Evolutionary conservation across 179 eudicot species (phyloP).

Genomic region (Actinidia arguta): DNA sequence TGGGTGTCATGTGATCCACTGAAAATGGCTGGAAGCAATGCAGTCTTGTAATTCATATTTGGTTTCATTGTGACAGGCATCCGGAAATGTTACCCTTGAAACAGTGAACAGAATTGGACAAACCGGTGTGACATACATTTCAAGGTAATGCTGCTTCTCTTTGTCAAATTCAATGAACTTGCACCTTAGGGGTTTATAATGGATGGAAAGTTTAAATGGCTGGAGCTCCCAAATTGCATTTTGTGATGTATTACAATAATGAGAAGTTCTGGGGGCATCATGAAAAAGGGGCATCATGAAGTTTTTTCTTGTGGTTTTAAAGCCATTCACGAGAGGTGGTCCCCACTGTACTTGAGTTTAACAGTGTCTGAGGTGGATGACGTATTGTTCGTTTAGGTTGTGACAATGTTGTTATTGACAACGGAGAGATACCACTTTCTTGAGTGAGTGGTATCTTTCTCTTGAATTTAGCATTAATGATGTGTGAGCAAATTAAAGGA

Average conservation of each 20-base stretch:
- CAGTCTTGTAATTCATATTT: not conserved
- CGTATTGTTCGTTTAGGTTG: not conserved
- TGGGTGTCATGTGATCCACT: not conserved
- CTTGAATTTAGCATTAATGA: not conserved
- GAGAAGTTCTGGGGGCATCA: not conserved
- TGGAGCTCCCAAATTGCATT: slow-evolving; percentile 11
- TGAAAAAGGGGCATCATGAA: not conserved
- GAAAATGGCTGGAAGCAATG: not conserved
- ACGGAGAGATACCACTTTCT: not conserved
- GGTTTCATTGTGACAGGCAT: slow-evolving; percentile 63
- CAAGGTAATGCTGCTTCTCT: slow-evolving; percentile 58
- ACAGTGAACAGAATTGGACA: slow-evolving; percentile 90
- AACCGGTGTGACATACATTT: slow-evolving; percentile 93
- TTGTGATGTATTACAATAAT: not conserved
- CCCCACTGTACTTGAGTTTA: not conserved
- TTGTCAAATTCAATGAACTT: not conserved
- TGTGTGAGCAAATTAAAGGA: not conserved
- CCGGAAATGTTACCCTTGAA: slow-evolving; percentile 97
- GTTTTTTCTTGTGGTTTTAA: not conserved
- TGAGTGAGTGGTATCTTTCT: not conserved
- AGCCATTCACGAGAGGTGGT: not conserved
- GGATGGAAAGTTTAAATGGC: not conserved
- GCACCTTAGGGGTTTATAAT: slow-evolving; percentile 3
- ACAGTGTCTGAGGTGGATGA: not conserved
- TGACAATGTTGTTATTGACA: not conserved